Evolutionary conservation across 1,284 basidiomycete genomes (phyloP), one percentile per base, ranked within the genome.

Genomic region (Schizophyllum commune): DNA sequence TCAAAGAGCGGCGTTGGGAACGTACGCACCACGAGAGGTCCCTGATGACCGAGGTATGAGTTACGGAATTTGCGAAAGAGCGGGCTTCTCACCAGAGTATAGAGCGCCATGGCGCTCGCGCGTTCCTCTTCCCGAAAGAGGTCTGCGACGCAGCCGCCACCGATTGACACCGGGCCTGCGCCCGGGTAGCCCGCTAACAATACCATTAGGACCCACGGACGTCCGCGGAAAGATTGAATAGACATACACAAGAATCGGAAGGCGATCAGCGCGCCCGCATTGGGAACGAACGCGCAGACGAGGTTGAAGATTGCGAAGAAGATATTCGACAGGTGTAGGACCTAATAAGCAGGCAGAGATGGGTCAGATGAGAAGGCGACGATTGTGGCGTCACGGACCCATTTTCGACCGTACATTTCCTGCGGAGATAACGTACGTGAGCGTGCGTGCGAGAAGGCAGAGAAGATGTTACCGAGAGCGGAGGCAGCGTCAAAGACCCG

Each of bases 391-490:
- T n/a, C 20, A 68, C 78, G 56, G 65, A 86, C 86, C 85, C 84
- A 87, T 70, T 20, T 55, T 54, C 89, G 82, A n/a, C 89, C 89
- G 66, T 88, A 88, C 72, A 91, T 87, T 70, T 91, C 90, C 53
- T 55, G 53, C 53, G 27, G 9, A 19, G 1, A 21, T 55, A 55
- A n/a, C 19, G 2, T 17, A 5, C 53, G 51, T 32, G 33, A 15
- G 17, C 17, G 9, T 13, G 59, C 62, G 7, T 13, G 9, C 13
- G 27, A 55, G 27, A 55, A 55, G 20, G 19, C 53, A 55, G 13
- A 21, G 9, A 21, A 15, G 19, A 55, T 4, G 15, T 20, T 15
- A 55, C 53, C 2, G 88, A 89, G 15, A 91, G 66, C 0, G 92
- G 92, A 0, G 86, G 88, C 27, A 88, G 76, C 62, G 91, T 70